Evolutionary conservation across 495 filamentous ascomycete species (phyloP).

Genomic region (Aspergillus carlsbadensis): DNA sequence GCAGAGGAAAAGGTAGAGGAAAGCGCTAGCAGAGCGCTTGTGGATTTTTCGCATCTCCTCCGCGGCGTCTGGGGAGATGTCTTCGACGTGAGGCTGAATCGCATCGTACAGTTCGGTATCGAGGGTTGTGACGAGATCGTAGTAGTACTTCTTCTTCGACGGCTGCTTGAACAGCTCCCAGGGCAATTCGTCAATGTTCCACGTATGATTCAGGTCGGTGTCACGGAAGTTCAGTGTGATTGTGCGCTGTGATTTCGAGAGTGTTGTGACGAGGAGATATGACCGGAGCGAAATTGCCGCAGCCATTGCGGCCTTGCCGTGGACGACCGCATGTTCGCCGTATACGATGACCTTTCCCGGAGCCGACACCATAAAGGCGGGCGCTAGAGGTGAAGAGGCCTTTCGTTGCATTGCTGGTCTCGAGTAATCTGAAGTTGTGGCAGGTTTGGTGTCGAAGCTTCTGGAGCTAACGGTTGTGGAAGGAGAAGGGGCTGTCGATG

Average conservation of each 20-base stretch:
- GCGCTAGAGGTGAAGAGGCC: conserved; percentile 58
- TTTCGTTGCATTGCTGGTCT: conserved; percentile 39
- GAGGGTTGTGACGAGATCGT: conserved; percentile 79
- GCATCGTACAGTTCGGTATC: conserved; percentile 77
- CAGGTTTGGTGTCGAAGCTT: conserved; percentile 28
- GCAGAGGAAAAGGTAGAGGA: conserved; percentile 91
- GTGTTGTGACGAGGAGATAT: conserved; percentile 88
- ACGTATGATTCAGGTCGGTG: conserved; percentile 80
- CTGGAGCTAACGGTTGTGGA: conserved; percentile 19
- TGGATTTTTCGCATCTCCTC: conserved; percentile 74
- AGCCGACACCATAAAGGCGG: conserved; percentile 94
- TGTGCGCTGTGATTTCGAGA: conserved; percentile 80
- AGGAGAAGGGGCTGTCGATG: conserved; percentile 18
- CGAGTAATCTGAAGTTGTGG: conserved; percentile 17
- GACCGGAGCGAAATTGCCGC: conserved; percentile 92
- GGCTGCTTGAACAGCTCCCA: conserved; percentile 78
- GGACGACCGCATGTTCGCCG: conserved; percentile 94
- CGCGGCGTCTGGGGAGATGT: conserved; percentile 62
- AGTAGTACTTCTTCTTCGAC: conserved; percentile 88
- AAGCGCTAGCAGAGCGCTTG: conserved; percentile 73
- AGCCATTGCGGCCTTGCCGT: conserved; percentile 94
- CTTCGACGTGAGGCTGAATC: conserved; percentile 70
- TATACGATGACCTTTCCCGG: conserved; percentile 97
- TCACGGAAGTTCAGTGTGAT: conserved; percentile 87
- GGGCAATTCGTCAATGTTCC: conserved; percentile 86